A percentile compares a stretch with the other conserved stretches of the same genome.
phyloP scores from a whole-genome alignment of 305 asterid species.

The Lippia alba region DNA sequence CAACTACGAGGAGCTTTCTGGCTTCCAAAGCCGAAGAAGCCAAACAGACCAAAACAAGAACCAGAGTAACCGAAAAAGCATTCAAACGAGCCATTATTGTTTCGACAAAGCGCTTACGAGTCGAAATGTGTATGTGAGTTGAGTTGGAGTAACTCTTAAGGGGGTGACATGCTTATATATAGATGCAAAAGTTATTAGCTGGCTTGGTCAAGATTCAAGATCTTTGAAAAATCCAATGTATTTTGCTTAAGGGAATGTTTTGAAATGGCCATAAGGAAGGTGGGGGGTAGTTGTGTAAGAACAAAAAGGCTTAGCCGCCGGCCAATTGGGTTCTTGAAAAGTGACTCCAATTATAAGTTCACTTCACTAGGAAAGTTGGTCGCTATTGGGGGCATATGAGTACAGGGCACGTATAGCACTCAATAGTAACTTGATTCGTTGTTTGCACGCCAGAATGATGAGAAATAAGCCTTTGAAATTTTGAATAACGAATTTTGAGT shows the following conservation, averaged over 20 bases:
- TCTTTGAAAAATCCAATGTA: neutral
- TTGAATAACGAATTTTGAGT: neutral
- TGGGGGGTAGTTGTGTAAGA: slow-evolving; percentile 30
- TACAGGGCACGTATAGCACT: neutral
- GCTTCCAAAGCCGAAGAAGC: slow-evolving; percentile 28
- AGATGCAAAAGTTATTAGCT: slow-evolving; percentile 9
- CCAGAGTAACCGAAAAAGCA: neutral
- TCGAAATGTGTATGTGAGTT: neutral
- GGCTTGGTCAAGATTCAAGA: slow-evolving; percentile 15
- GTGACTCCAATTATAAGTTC: slow-evolving; percentile 24
- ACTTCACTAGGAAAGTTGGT: slow-evolving; percentile 27
- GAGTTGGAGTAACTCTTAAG: slow-evolving; percentile 1
- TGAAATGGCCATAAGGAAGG: neutral
- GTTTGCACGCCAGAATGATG: slow-evolving; percentile 30
- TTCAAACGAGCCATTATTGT: slow-evolving; percentile 22
- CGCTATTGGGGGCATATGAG: neutral
- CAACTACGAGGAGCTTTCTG: slow-evolving; percentile 18
- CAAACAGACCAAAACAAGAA: slow-evolving; percentile 21
- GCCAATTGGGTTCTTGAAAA: slow-evolving; percentile 13
- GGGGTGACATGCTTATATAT: slow-evolving; percentile 28
- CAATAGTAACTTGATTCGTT: neutral
- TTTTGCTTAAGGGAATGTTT: neutral
- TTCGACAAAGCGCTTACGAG: neutral
- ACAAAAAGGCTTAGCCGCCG: slow-evolving; percentile 20
- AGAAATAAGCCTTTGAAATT: neutral